A percentile compares a stretch with the other conserved stretches of the same genome.
Evolutionary conservation across 2,329 filamentous ascomycete species (phyloP).

Genomic region (Arthrobotrys entomopaga): DNA sequence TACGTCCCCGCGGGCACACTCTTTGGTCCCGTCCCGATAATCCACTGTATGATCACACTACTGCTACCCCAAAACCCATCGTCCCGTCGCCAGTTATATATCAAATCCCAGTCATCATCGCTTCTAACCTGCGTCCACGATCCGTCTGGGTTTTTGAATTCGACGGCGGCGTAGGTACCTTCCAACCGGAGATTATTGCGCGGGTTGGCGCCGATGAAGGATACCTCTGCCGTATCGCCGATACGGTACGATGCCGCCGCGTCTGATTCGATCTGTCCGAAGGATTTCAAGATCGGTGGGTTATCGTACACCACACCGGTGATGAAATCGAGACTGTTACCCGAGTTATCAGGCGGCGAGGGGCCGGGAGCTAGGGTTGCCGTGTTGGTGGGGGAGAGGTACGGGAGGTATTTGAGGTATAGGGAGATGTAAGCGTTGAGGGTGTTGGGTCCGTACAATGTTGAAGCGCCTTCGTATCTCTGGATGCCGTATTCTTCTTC

Average conservation of each 20-base stretch:
- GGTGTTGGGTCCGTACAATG: conserved; percentile 83
- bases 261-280: conserved; percentile 74
- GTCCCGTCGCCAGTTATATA: conserved; percentile 81
- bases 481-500: conserved; percentile 84
- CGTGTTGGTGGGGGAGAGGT: conserved; percentile 69
- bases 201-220: conserved; percentile 87
- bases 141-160: conserved; percentile 67
- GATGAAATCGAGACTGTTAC: conserved; percentile 81
- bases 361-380: conserved; percentile 67
- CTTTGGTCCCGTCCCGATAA: conserved; percentile 71
- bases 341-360: conserved; percentile 79
- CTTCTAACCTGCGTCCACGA: conserved; percentile 75
- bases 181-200: conserved; percentile 85
- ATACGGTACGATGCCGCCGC: conserved; percentile 67
- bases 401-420: conserved; percentile 76
- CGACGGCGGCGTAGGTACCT: conserved; percentile 79
- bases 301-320: conserved; percentile 79
- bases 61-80: conserved; percentile 77
- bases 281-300: conserved; percentile 72
- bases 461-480: conserved; percentile 94
- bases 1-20: conserved; percentile 72
- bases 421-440: conserved; percentile 88
- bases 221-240: conserved; percentile 72
- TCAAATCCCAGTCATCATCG: conserved; percentile 84
- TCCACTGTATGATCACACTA: conserved; percentile 82